These are phyloP conservation scores for Ophiocordyceps robertsii DNA, from an alignment of 2,329 filamentous ascomycete genomes.

Conservation along the genomic window DNA sequence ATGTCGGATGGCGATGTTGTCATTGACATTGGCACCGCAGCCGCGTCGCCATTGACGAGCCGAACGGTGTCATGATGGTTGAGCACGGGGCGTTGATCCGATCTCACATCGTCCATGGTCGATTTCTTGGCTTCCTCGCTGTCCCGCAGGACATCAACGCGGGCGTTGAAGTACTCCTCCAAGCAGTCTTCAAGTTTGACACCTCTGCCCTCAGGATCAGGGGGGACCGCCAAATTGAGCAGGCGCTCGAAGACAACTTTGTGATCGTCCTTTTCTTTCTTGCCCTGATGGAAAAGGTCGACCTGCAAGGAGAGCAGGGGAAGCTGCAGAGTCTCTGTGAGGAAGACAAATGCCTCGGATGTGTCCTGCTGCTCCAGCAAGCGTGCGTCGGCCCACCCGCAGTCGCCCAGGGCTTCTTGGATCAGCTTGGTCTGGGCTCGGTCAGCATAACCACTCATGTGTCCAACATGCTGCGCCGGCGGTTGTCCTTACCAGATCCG, in stretches of 20 bases:
- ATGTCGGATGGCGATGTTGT: conserved; percentile 19
- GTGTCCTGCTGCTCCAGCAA: conserved; percentile 80
- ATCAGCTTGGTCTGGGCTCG: conserved; percentile 57
- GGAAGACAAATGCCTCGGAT: conserved; percentile 90
- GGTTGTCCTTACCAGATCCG: conserved; percentile 54
- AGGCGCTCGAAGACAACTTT: conserved; percentile 87
- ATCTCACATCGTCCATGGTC: conserved; percentile 12
- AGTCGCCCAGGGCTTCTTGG: conserved; percentile 69
- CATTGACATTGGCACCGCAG: conserved; percentile 17
- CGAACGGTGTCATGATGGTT: conserved; percentile 19
- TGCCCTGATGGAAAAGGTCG: conserved; percentile 86
- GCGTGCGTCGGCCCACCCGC: conserved; percentile 77
- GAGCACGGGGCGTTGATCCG: conserved; percentile 11
- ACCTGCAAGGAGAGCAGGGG: conserved; percentile 85
- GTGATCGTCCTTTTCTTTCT: conserved; percentile 76
- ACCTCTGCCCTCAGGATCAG: conserved; percentile 53
- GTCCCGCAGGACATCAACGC: conserved; percentile 76
- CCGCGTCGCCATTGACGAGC: conserved; percentile 19
- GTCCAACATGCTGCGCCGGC: background rate
- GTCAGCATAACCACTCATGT: conserved; percentile 5
- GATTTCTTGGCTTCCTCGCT: conserved; percentile 39
- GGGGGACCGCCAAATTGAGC: conserved; percentile 80
- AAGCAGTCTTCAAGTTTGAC: conserved; percentile 83
- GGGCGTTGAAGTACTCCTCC: conserved; percentile 89
- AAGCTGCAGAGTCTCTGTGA: conserved; percentile 78